Conservation (phyloP, 768 basidiomycete genomes). For the Tricholoma hemisulphureum region DNA sequence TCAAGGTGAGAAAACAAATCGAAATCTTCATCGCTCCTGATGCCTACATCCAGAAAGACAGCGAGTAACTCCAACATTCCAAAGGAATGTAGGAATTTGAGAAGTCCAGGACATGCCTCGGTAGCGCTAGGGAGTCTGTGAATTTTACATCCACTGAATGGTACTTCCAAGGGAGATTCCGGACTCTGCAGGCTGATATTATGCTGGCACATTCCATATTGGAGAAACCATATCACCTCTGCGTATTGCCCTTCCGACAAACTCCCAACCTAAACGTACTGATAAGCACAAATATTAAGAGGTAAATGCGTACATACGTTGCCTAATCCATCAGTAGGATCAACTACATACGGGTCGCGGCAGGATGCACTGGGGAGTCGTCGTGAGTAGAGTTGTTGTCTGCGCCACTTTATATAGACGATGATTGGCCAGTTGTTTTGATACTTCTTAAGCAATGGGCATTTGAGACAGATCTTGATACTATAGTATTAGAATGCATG, state of each 20-base stretch:
- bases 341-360: neutral
- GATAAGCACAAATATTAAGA: neutral
- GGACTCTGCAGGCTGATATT: neutral
- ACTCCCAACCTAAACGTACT: neutral
- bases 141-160: conserved; percentile 15
- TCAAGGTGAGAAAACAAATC: conserved; percentile 10
- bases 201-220: neutral
- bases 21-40: conserved; percentile 22
- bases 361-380: neutral
- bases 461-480: neutral
- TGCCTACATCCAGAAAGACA: conserved; percentile 20
- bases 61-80: conserved; percentile 28
- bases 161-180: neutral
- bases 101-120: conserved; percentile 13
- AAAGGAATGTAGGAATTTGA: conserved; percentile 12
- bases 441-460: conserved; percentile 10
- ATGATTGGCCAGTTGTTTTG: conserved; percentile 25
- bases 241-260: neutral
- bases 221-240: neutral
- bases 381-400: neutral
- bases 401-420: conserved; percentile 18
- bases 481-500: neutral
- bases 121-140: conserved; percentile 15
- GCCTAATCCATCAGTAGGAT: neutral
- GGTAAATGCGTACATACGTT: neutral